phyloP scores from a whole-genome alignment of 805 yeast genomes.

The Metschnikowia henanensis region DNA sequence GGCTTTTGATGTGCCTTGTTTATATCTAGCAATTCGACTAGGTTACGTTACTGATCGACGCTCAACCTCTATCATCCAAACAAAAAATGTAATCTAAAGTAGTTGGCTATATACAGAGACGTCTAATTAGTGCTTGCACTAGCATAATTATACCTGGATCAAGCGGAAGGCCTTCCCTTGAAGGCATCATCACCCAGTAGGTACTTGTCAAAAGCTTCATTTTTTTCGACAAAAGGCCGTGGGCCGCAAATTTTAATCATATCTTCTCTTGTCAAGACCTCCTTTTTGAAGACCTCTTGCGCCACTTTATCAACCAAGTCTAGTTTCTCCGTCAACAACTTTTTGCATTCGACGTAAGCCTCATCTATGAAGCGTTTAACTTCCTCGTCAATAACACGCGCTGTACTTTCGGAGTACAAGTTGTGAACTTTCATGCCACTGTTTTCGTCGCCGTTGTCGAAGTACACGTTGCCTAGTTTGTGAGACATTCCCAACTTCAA shows the following conservation, averaged over 20 bases:
- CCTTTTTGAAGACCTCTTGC: slow-evolving; percentile 66
- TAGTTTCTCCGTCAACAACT: slow-evolving; percentile 59
- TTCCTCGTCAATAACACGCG: slow-evolving; percentile 77
- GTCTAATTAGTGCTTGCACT: slow-evolving; percentile 1
- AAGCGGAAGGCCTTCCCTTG: slow-evolving; percentile 30
- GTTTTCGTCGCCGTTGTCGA: slow-evolving; percentile 66
- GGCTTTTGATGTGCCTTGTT: not conserved
- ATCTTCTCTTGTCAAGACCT: slow-evolving; percentile 79
- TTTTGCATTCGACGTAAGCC: slow-evolving; percentile 69
- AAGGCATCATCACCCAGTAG: slow-evolving; percentile 51
- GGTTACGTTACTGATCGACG: too few relatives aligned
- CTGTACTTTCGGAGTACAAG: slow-evolving; percentile 89
- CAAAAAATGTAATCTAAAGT: not conserved
- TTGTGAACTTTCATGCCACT: slow-evolving; percentile 56
- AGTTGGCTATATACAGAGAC: slow-evolving; percentile 5
- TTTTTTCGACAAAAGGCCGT: slow-evolving; percentile 74
- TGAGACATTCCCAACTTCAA: slow-evolving; percentile 88
- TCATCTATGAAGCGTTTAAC: slow-evolving; percentile 75
- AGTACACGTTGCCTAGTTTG: slow-evolving; percentile 80
- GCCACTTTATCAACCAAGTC: slow-evolving; percentile 71
- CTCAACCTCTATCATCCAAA: too few relatives aligned
- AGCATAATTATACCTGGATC: not conserved
- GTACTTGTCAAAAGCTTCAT: slow-evolving; percentile 90
- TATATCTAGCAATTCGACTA: too few relatives aligned
- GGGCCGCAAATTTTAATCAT: slow-evolving; percentile 76